Percentiles rank a stretch among this genome's conserved stretches.
Evolutionary conservation across 371 early-diverging fungal genomes (phyloP).

Genomic region (Blyttiomyces sp.): DNA sequence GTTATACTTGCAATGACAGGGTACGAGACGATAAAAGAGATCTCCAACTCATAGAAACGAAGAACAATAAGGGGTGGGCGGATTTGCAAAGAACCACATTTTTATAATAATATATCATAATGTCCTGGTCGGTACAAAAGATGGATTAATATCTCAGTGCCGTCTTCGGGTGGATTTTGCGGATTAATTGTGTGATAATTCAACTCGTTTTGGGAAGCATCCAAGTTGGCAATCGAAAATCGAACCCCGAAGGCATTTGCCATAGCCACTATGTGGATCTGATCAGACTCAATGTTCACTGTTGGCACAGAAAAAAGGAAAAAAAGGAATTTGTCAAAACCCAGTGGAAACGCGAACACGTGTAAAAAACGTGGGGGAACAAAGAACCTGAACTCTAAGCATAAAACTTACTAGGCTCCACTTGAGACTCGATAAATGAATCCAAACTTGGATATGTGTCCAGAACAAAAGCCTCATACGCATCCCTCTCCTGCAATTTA

Average conservation of each 20-base stretch:
- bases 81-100: too few relatives aligned
- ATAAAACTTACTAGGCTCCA: conserved; percentile 55
- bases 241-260: conserved; percentile 41
- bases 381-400: conserved; percentile 7
- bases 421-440: conserved; percentile 39
- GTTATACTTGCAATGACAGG: conserved; percentile 33
- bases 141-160: conserved; percentile 12
- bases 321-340: background rate
- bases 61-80: too few relatives aligned
- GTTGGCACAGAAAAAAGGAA: background rate
- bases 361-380: background rate
- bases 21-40: conserved; percentile 34
- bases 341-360: background rate
- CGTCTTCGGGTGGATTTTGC: conserved; percentile 31
- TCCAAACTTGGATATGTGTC: conserved; percentile 43
- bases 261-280: conserved; percentile 51
- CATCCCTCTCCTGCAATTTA: conserved; percentile 30
- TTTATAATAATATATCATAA: conserved; percentile 45
- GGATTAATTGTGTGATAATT: conserved; percentile 47
- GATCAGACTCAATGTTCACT: conserved; percentile 51
- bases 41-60: too few relatives aligned
- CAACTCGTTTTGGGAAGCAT: conserved; percentile 23
- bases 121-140: conserved; percentile 51
- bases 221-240: conserved; percentile 37
- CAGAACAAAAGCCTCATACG: conserved; percentile 48